A percentile compares a stretch with the other conserved stretches of the same genome.
Conservation (phyloP, 257 asterid genomes). For the Solanum raphanifolium region DNA sequence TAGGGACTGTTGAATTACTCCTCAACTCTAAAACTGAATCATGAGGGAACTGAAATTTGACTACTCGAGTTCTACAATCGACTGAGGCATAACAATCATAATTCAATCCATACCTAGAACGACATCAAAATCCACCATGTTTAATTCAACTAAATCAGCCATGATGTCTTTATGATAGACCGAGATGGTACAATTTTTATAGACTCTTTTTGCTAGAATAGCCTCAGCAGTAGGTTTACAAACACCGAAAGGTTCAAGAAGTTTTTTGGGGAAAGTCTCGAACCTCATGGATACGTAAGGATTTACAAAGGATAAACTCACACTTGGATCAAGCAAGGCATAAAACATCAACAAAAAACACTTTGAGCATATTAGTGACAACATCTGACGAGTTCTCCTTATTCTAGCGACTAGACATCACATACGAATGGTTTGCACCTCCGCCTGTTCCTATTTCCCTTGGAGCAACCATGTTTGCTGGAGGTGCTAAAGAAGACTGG, state of each 20-base stretch:
- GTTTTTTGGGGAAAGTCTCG: too few relatives aligned
- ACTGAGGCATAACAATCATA: not conserved
- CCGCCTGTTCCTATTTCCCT: not conserved
- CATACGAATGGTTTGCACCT: not conserved
- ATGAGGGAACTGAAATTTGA: not conserved
- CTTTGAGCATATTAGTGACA: not conserved
- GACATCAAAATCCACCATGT: not conserved
- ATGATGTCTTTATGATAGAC: not conserved
- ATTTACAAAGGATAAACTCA: not conserved
- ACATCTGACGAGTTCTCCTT: not conserved
- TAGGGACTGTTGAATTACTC: not conserved
- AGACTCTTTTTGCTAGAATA: not conserved
- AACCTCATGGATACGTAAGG: not conserved
- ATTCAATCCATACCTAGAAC: not conserved
- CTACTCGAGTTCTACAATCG: not conserved
- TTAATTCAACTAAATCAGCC: not conserved
- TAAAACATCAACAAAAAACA: not conserved
- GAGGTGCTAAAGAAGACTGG: too few relatives aligned
- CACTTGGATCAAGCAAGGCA: not conserved
- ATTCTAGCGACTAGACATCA: not conserved
- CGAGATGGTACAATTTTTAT: not conserved
- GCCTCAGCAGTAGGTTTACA: not conserved
- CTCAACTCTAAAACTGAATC: not conserved
- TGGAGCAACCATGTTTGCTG: too few relatives aligned
- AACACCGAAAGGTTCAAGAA: not conserved